Evolutionary conservation across 257 asterid genomes (phyloP).

Genomic region (Eucommia ulmoides): DNA sequence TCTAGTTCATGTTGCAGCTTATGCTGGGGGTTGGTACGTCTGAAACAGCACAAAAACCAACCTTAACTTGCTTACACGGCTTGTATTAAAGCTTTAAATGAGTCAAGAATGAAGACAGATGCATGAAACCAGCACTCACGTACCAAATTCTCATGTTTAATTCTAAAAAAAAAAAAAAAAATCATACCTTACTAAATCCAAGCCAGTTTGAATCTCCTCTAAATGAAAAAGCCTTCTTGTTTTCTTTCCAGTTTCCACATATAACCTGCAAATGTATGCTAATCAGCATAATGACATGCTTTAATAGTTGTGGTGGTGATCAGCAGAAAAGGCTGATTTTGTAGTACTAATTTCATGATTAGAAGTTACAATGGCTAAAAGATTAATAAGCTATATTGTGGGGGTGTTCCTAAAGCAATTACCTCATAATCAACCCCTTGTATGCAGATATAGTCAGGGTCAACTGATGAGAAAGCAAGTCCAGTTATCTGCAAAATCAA

Average conservation of each 20-base stretch:
- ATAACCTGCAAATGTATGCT: conserved; percentile 59
- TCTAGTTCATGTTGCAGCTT: background rate
- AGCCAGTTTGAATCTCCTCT: conserved; percentile 99
- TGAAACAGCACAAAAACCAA: background rate
- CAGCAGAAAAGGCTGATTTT: too few species aligned
- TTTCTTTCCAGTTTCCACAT: conserved; percentile 67
- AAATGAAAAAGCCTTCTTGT: conserved; percentile 55
- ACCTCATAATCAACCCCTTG: conserved; percentile 98
- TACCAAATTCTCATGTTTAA: background rate
- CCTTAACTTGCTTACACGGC: background rate
- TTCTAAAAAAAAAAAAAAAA: background rate
- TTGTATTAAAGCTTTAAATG: background rate
- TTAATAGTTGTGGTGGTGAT: too few species aligned
- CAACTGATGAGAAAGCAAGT: conserved; percentile 67
- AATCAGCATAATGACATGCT: too few species aligned
- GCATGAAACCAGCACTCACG: background rate
- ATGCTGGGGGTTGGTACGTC: too few species aligned
- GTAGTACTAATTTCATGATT: too few species aligned
- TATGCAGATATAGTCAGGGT: conserved; percentile 59
- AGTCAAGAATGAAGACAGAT: background rate
- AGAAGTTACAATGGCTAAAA: too few species aligned
- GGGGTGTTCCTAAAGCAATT: conserved; percentile 4
- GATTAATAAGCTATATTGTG: background rate
- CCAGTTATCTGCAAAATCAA: conserved; percentile 68
- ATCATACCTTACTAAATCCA: conserved; percentile 78